A percentile compares a stretch with the other conserved stretches of the same genome.
Conservation (phyloP, 305 asterid genomes). For the Nicotiana rustica region DNA sequence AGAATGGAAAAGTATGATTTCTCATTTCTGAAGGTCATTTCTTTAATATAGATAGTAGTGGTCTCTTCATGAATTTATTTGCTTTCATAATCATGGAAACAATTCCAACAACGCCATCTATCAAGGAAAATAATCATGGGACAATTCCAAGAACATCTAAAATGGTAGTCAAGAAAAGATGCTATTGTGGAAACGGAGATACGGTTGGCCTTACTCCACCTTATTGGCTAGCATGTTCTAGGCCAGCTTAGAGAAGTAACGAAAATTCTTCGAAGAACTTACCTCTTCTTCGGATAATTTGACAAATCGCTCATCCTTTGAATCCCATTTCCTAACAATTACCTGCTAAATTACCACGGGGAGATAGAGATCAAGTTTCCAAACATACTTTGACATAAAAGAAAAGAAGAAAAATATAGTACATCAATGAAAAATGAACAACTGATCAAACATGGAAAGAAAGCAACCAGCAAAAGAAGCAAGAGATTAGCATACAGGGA, state of each 20-base stretch:
- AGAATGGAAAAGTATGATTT: neutral
- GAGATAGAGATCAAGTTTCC: neutral
- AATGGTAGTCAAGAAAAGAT: slow-evolving; percentile 9
- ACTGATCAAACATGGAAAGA: neutral
- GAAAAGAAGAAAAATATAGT: neutral
- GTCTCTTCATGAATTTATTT: neutral
- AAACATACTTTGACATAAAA: slow-evolving; percentile 17
- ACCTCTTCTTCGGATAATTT: slow-evolving; percentile 83
- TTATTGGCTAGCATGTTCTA: neutral
- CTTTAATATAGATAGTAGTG: slow-evolving; percentile 7
- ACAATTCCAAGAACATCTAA: neutral
- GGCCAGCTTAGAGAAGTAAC: slow-evolving; percentile 20
- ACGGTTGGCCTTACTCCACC: neutral
- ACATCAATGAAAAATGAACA: slow-evolving; percentile 19
- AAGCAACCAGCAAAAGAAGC: slow-evolving; percentile 3
- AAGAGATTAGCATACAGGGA: neutral
- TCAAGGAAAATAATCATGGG: slow-evolving; percentile 19
- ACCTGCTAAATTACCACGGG: slow-evolving; percentile 55
- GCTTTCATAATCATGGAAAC: slow-evolving; percentile 20
- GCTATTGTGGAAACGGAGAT: no score
- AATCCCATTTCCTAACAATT: slow-evolving; percentile 82
- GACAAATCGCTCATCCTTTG: slow-evolving; percentile 67
- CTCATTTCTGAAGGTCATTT: slow-evolving; percentile 7
- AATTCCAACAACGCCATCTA: slow-evolving; percentile 2
- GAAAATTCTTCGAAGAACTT: slow-evolving; percentile 35